These are phyloP conservation scores for Mycena alexandri DNA, from an alignment of 768 basidiomycete genomes.

Conservation along the genomic window DNA sequence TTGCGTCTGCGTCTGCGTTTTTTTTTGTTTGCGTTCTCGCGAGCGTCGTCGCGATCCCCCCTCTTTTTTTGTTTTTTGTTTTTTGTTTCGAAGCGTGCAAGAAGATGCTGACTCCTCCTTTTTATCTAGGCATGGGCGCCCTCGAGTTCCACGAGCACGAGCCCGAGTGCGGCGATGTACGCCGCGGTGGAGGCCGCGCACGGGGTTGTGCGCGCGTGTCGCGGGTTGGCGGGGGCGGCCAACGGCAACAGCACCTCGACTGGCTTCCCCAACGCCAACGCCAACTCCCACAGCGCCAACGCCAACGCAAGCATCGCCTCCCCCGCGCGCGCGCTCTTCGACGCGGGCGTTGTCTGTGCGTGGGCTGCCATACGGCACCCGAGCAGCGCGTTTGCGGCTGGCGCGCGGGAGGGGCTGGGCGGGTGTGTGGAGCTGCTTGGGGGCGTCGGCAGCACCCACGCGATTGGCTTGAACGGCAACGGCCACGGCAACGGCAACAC, in stretches of 20 bases:
- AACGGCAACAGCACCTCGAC: not conserved
- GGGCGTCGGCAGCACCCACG: too few relatives aligned
- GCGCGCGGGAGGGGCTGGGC: conserved; percentile 56
- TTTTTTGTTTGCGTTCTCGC: too few relatives aligned
- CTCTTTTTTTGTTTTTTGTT: too few relatives aligned
- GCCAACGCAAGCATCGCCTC: conserved; percentile 42
- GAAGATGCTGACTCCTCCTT: too few relatives aligned
- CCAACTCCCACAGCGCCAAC: not conserved
- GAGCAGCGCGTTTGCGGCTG: conserved; percentile 57
- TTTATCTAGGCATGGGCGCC: not conserved
- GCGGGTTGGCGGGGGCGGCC: conserved; percentile 53
- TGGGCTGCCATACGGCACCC: conserved; percentile 71
- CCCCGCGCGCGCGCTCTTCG: conserved; percentile 72
- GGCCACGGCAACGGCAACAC: too few relatives aligned
- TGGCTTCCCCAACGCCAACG: not conserved
- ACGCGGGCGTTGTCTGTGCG: conserved; percentile 75
- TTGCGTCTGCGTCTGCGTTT: too few relatives aligned
- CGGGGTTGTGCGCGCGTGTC: conserved; percentile 66
- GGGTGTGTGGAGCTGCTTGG: not conserved
- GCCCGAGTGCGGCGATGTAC: conserved; percentile 60
- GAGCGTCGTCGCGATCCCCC: too few relatives aligned
- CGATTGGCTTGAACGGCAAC: too few relatives aligned
- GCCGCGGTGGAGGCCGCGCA: conserved; percentile 78
- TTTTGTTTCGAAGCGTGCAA: too few relatives aligned
- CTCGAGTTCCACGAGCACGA: not conserved